Evolutionary conservation across 805 yeast species (phyloP).

Genomic region (Barnettozyma vustinii): DNA sequence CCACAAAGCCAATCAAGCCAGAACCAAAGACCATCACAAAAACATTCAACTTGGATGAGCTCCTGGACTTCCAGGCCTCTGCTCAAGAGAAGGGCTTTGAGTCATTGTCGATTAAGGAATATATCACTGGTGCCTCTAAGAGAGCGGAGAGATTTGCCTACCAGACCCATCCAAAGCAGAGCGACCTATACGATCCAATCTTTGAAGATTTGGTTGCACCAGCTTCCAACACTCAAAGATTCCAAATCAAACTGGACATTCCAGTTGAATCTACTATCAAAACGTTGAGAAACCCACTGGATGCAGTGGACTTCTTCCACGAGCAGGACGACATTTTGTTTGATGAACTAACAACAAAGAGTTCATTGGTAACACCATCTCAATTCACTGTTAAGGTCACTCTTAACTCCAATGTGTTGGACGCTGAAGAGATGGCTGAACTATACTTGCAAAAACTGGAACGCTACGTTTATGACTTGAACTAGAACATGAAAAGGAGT

Average conservation of each 20-base stretch:
- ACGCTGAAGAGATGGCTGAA: constrained; percentile 43
- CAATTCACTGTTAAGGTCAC: constrained; percentile 32
- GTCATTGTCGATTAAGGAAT: constrained; percentile 20
- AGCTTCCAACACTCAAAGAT: constrained; percentile 37
- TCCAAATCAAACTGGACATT: constrained; percentile 30
- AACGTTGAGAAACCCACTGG: constrained; percentile 16
- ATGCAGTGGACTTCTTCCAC: constrained; percentile 16
- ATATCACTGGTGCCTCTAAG: constrained; percentile 40
- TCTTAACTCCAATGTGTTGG: constrained; percentile 33
- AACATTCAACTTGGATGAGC: constrained; percentile 27
- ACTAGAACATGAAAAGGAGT: neutral
- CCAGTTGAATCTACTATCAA: constrained; percentile 18
- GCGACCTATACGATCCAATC: constrained; percentile 50
- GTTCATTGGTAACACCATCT: constrained; percentile 16
- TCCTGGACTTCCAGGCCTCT: constrained; percentile 25
- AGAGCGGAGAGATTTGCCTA: constrained; percentile 42
- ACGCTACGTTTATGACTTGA: constrained; percentile 17
- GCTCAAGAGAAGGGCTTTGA: constrained; percentile 24
- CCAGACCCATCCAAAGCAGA: constrained; percentile 30
- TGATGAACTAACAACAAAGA: constrained; percentile 15
- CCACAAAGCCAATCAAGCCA: neutral
- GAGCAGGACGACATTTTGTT: constrained; percentile 24
- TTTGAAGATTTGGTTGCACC: constrained; percentile 57
- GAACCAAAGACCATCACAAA: constrained; percentile 31
- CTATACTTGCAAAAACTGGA: constrained; percentile 18